A percentile compares a stretch with the other conserved stretches of the same genome.
Evolutionary conservation across 352 stramenopile species (phyloP).

Genomic region (Phytopythium chamaehyphon): DNA sequence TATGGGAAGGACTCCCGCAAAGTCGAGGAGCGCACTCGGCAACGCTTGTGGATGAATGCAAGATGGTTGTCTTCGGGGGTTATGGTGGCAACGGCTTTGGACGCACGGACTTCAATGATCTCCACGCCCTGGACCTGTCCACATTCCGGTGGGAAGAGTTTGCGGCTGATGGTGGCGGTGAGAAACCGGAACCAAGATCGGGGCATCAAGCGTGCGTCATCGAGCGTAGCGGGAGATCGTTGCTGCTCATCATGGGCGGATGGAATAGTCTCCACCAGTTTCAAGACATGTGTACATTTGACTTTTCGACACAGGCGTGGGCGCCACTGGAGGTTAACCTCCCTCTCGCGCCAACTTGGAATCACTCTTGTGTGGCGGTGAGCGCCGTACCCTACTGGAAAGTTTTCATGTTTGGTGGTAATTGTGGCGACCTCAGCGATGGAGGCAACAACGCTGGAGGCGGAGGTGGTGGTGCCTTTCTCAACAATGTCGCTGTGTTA

Average conservation of each 20-base stretch:
- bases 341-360: constrained; percentile 85
- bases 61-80: constrained; percentile 94
- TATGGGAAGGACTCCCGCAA: constrained; percentile 88
- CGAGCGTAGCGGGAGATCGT: constrained; percentile 15
- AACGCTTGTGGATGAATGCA: constrained; percentile 74
- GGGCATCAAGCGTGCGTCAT: constrained; percentile 92
- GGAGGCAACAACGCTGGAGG: constrained; percentile 78
- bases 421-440: constrained; percentile 91
- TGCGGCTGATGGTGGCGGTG: constrained; percentile 57
- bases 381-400: constrained; percentile 96
- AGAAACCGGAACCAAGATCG: constrained; percentile 90
- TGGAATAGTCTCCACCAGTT: constrained; percentile 97
- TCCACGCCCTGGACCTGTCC: constrained; percentile 89
- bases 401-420: constrained; percentile 97
- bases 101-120: constrained; percentile 94
- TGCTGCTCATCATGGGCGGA: constrained; percentile 92
- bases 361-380: constrained; percentile 93
- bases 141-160: constrained; percentile 91
- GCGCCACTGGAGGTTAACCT: constrained; percentile 53
- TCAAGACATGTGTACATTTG: constrained; percentile 94
- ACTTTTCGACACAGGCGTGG: constrained; percentile 87
- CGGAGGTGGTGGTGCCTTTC: constrained; percentile 36
- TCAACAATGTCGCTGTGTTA: constrained; percentile 89
- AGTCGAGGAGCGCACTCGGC: constrained; percentile 91
- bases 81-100: constrained; percentile 95